Evolutionary conservation across 2,329 filamentous ascomycete species (phyloP).

Genomic region (Ophiostoma ulmi): DNA sequence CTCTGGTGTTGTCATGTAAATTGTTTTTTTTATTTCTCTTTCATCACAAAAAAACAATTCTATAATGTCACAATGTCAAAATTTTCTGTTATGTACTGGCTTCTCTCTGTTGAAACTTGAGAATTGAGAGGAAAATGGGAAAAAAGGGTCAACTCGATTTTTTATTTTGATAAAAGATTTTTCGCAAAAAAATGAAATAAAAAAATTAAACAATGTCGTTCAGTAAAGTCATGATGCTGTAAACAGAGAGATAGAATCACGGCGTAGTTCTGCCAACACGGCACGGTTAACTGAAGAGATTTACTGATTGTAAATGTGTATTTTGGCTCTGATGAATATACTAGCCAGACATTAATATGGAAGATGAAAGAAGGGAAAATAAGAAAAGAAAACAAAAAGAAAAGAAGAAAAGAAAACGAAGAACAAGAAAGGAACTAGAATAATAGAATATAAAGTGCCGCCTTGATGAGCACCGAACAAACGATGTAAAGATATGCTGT

Average conservation of each 20-base stretch:
- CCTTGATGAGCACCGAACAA: background rate
- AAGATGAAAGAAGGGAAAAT: no score
- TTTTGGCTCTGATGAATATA: background rate
- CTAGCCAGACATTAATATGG: background rate
- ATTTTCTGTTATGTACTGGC: conserved; percentile 5
- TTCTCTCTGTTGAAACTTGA: background rate
- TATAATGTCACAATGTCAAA: conserved; percentile 2
- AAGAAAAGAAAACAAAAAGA: conserved; percentile 12
- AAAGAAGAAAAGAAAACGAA: conserved; percentile 6
- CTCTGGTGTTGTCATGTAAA: conserved; percentile 99
- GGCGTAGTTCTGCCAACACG: background rate
- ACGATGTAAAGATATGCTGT: conserved; percentile 15
- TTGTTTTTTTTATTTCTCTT: conserved; percentile 16
- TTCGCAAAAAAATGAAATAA: conserved; percentile 20
- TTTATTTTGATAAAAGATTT: conserved; percentile 12
- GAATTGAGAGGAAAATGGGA: conserved; percentile 5
- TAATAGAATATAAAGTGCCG: conserved; percentile 9
- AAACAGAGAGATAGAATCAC: no score
- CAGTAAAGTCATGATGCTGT: background rate
- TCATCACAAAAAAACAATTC: background rate
- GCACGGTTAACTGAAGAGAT: background rate
- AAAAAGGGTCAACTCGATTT: conserved; percentile 16
- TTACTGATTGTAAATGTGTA: background rate
- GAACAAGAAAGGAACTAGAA: conserved; percentile 13
- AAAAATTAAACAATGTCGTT: background rate